These are phyloP conservation scores for Xylariaceae sp. DNA, from an alignment of 2,329 filamentous ascomycete species.

Conservation along the genomic window DNA sequence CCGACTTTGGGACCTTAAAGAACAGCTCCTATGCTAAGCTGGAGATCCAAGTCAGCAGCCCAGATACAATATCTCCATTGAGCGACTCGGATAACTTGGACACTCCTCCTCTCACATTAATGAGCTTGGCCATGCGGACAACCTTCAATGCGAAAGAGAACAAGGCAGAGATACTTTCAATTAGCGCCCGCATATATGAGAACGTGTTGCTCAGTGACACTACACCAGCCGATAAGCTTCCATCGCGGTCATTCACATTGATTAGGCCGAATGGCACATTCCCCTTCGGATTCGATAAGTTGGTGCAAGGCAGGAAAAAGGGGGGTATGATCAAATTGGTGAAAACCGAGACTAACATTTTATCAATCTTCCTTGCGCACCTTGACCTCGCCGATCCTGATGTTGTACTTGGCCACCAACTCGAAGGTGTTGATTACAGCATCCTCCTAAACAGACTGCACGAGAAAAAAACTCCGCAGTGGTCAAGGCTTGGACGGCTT, in stretches of 20 bases:
- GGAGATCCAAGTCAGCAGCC: constrained; percentile 81
- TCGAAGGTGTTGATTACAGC: constrained; percentile 97
- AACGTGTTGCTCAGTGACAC: constrained; percentile 87
- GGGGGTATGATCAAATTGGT: constrained; percentile 81
- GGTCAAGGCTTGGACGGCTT: constrained; percentile 90
- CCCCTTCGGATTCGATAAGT: constrained; percentile 83
- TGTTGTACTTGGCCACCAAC: constrained; percentile 88
- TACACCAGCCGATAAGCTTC: constrained; percentile 84
- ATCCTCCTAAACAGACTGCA: constrained; percentile 85
- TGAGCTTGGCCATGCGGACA: constrained; percentile 90
- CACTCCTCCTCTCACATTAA: constrained; percentile 86
- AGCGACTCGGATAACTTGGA: constrained; percentile 82
- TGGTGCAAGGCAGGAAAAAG: constrained; percentile 73
- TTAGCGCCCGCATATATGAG: constrained; percentile 91
- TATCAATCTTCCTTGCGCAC: constrained; percentile 88
- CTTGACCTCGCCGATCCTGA: constrained; percentile 90
- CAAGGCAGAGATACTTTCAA: constrained; percentile 92
- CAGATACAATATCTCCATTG: constrained; percentile 74
- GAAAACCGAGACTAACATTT: constrained; percentile 82
- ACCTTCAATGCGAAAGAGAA: constrained; percentile 90
- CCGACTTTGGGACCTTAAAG: constrained; percentile 82
- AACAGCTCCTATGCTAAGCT: constrained; percentile 98
- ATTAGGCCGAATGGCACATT: constrained; percentile 83
- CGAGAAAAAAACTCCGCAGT: constrained; percentile 89
- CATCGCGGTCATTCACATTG: constrained; percentile 88